Conservation (phyloP, 2,329 filamentous ascomycete genomes). For the Penicillium rolfsii region DNA sequence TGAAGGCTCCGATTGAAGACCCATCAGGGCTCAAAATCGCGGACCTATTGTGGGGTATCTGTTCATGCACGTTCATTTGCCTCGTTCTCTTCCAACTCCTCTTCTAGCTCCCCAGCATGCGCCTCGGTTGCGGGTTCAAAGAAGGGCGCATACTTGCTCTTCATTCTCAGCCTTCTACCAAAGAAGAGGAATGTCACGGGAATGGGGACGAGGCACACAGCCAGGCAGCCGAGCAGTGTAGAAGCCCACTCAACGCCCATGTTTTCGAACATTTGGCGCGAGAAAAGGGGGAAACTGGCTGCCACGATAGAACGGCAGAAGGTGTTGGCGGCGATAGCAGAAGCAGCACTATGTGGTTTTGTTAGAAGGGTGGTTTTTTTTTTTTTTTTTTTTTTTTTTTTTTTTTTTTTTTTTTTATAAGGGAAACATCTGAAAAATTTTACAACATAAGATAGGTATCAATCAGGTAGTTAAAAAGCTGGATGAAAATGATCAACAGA, state of each 20-base stretch:
- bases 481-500: constrained; percentile 61
- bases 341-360: constrained; percentile 45
- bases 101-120: constrained; percentile 33
- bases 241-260: constrained; percentile 41
- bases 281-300: constrained; percentile 58
- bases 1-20: too few relatives aligned
- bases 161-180: constrained; percentile 29
- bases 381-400: not conserved
- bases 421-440: too few relatives aligned
- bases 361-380: constrained; percentile 10
- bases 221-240: constrained; percentile 44
- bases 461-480: constrained; percentile 62
- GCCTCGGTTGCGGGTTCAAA: constrained; percentile 53
- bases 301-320: constrained; percentile 57
- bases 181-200: constrained; percentile 44
- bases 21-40: not conserved
- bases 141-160: constrained; percentile 42
- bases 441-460: constrained; percentile 63
- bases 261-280: constrained; percentile 57
- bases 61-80: not conserved
- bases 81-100: constrained; percentile 11
- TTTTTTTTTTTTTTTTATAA: not conserved
- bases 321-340: constrained; percentile 60
- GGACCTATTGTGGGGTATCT: constrained; percentile 1
- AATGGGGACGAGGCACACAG: constrained; percentile 42